These are phyloP conservation scores for Ceratocystis papillata DNA, from an alignment of 2,329 filamentous ascomycete species.

Conservation along the genomic window DNA sequence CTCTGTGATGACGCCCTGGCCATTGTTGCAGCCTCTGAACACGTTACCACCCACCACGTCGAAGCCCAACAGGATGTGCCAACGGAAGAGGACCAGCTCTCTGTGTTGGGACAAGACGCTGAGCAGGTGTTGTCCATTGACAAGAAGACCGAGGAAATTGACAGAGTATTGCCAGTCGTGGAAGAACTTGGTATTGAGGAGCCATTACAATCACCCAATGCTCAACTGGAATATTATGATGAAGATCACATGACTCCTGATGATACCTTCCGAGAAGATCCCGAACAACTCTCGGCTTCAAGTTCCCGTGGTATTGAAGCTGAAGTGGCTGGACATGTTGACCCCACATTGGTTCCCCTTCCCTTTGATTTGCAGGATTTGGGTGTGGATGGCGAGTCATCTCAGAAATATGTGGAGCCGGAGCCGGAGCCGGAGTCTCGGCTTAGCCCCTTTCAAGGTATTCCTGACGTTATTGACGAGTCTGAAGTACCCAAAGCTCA, in stretches of 20 bases:
- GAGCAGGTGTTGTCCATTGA: neutral
- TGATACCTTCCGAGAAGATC: neutral
- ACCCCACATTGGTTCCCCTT: neutral
- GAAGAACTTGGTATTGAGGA: neutral
- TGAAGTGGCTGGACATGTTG: neutral
- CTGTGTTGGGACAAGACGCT: neutral
- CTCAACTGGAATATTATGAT: neutral
- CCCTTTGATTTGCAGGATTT: neutral
- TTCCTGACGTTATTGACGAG: neutral
- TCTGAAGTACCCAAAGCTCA: neutral
- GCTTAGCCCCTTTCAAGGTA: neutral
- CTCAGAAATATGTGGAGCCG: neutral
- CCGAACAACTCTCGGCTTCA: neutral
- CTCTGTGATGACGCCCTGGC: neutral
- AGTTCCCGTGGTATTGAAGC: neutral
- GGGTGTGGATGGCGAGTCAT: neutral
- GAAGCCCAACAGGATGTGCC: neutral
- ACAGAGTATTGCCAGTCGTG: neutral
- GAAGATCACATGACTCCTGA: neutral
- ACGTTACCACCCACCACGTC: neutral
- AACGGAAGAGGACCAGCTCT: neutral
- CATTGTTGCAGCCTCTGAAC: neutral
- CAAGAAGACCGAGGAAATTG: neutral
- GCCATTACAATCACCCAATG: neutral
- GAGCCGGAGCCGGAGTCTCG: neutral